A percentile compares a stretch with the other conserved stretches of the same genome.
phyloP scores from a whole-genome alignment of 768 basidiomycete species.

The Tricholoma saponaceum region DNA sequence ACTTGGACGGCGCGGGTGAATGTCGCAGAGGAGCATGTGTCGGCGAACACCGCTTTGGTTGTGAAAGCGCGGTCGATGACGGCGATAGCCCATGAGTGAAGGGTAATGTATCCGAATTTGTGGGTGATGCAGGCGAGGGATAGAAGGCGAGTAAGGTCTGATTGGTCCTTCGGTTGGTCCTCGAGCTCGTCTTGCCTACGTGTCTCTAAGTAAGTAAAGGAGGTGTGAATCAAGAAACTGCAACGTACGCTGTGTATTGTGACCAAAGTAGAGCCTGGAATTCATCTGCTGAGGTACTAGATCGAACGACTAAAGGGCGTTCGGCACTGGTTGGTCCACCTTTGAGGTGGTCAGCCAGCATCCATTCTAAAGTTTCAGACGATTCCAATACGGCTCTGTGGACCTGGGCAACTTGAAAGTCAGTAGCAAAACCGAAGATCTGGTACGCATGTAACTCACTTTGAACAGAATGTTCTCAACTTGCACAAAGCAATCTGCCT shows the following conservation, averaged over 20 bases:
- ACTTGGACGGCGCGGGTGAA: constrained; percentile 28
- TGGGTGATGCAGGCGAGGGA: constrained; percentile 42
- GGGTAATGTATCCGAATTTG: constrained; percentile 42
- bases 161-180: constrained; percentile 35
- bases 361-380: not conserved
- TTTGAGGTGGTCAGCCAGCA: constrained; percentile 9
- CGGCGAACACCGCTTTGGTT: constrained; percentile 21
- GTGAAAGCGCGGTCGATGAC: constrained; percentile 27
- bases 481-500: constrained; percentile 38
- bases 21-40: constrained; percentile 31
- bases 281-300: constrained; percentile 35
- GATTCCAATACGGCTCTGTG: not conserved
- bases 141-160: constrained; percentile 35
- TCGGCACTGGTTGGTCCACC: constrained; percentile 13
- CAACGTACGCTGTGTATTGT: constrained; percentile 46
- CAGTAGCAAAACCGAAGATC: not conserved
- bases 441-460: constrained; percentile 23
- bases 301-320: constrained; percentile 29
- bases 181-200: constrained; percentile 44
- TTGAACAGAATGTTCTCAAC: constrained; percentile 46
- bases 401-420: not conserved
- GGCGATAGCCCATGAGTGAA: constrained; percentile 41
- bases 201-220: not conserved
- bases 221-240: not conserved
- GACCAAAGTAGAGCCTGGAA: constrained; percentile 52